phyloP scores from a whole-genome alignment of 78 protist genomes.

The Planoprotostelium fungivorum region DNA sequence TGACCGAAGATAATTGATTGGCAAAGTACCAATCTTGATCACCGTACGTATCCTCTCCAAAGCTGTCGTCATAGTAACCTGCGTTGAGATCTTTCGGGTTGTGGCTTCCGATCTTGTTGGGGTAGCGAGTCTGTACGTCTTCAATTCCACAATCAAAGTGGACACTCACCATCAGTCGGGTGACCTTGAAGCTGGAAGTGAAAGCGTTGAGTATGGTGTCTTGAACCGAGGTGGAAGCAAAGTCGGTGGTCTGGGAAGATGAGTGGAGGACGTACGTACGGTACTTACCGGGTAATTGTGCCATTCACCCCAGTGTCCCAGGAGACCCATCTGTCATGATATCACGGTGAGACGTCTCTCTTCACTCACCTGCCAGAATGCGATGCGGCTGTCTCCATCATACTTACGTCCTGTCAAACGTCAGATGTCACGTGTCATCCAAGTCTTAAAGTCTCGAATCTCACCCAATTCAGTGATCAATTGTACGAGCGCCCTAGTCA shows the following conservation, averaged over 20 bases:
- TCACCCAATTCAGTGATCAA: background rate
- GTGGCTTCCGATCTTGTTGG: background rate
- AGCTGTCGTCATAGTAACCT: background rate
- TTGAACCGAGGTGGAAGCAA: background rate
- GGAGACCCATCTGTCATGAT: too few relatives aligned
- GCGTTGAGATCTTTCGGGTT: background rate
- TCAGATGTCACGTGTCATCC: too few relatives aligned
- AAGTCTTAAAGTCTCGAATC: too few relatives aligned
- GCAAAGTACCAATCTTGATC: background rate
- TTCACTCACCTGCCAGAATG: background rate
- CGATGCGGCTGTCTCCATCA: background rate
- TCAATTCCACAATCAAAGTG: background rate
- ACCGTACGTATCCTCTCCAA: background rate
- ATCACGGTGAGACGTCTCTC: too few relatives aligned
- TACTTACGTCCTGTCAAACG: background rate
- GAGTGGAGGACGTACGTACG: too few relatives aligned
- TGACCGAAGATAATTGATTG: background rate
- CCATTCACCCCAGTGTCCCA: background rate
- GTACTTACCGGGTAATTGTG: background rate
- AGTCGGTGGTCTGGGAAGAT: background rate
- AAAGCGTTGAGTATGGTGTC: background rate
- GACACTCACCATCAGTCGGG: background rate
- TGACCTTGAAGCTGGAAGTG: background rate
- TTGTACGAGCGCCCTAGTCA: background rate
- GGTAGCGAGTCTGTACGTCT: background rate